Conservation (phyloP, 2,329 filamentous ascomycete species). For the Verticillium longisporum region DNA sequence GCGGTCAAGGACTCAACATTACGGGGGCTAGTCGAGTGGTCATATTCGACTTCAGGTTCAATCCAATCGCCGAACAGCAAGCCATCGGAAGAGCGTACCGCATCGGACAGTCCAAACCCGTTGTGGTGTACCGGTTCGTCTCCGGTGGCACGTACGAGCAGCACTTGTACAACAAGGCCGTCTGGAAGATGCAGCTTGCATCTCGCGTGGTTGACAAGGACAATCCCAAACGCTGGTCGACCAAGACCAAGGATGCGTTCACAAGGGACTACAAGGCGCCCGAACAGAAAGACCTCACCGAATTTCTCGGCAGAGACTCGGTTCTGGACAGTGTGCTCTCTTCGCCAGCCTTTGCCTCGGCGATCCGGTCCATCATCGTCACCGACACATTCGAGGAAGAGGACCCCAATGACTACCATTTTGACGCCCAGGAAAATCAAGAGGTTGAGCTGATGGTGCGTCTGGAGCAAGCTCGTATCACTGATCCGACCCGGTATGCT, state of each 20-base stretch:
- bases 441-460: constrained; percentile 39
- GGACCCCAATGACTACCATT: constrained; percentile 44
- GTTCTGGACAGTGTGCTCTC: constrained; percentile 46
- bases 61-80: constrained; percentile 76
- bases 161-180: constrained; percentile 61
- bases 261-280: constrained; percentile 52
- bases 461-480: constrained; percentile 23
- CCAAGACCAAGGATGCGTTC: constrained; percentile 43
- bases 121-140: constrained; percentile 79
- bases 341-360: constrained; percentile 23
- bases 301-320: constrained; percentile 54
- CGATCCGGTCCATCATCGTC: constrained; percentile 52
- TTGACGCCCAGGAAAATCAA: constrained; percentile 55
- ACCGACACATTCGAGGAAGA: constrained; percentile 70
- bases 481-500: constrained; percentile 23
- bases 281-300: constrained; percentile 40
- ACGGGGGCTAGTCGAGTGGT: constrained; percentile 78
- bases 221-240: constrained; percentile 62
- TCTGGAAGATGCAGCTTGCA: constrained; percentile 80
- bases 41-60: constrained; percentile 78
- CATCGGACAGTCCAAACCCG: constrained; percentile 71
- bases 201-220: constrained; percentile 78
- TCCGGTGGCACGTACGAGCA: constrained; percentile 75
- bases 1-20: constrained; percentile 79
- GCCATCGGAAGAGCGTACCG: constrained; percentile 83